Evolutionary conservation across 306 rosid species (phyloP), one percentile per base, ranked within the genome.

Genomic region (Parietaria judaica): DNA sequence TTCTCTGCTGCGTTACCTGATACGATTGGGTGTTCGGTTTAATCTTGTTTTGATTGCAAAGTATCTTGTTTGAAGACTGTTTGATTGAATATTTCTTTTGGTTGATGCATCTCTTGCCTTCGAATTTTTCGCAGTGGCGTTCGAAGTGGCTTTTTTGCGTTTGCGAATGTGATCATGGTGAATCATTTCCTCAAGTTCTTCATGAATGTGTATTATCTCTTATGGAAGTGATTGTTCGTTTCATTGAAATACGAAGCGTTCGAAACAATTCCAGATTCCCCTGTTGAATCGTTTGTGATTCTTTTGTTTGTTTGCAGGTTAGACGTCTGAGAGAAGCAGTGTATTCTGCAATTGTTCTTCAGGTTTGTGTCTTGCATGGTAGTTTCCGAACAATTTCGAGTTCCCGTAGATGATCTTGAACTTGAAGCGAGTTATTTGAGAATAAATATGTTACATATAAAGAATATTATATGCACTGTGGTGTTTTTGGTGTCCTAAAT

Each of bases 111-210:
- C 14, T 56, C 35, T 36, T 56, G n/a, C n/a, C n/a, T n/a, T n/a
- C n/a, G n/a, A 23, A 23, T 1, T 35, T 74, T 75, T 78, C 71
- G 62, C 84, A 88, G 96, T 54, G 94, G 94, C 55, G 58, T 88
- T 63, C 83, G 94, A 58, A 81, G 86, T 58, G 83, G 85, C 54
- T 88, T 86, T 69, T 85, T 88, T 59, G 90, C 80, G 36, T 73
- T 85, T 74, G 80, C 83, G 52, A 88, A 88, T 69, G 77, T 75
- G 52, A 77, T 79, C 35, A 61, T 85, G 82, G 96, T 85, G 66
- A 81, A 84, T 83, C 54, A 58, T 58, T 55, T 57, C 66, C 66
- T 17, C 52, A 31, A 47, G 5, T 13, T 65, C 58, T 67, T n/a
- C 3, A 51, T 11, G 6, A 37, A 8, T 3, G 37, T 50, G 45